A percentile compares a stretch with the other conserved stretches of the same genome.
Conservation (phyloP, 495 filamentous ascomycete genomes). For the Tetracladium setigerum region DNA sequence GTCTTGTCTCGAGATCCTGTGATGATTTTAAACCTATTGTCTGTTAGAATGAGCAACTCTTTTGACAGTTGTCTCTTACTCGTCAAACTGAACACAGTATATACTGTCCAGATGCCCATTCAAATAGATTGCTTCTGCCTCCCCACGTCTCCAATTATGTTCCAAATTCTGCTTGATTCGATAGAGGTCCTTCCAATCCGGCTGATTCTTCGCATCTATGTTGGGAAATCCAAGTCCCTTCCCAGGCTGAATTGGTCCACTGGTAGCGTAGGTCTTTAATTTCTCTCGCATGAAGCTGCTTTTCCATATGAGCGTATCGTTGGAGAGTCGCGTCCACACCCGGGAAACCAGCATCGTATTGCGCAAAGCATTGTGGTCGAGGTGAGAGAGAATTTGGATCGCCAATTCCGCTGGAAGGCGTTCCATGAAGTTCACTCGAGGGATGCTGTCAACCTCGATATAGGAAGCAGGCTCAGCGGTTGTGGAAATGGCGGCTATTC, state of each 20-base stretch:
- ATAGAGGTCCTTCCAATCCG: slow-evolving; percentile 83
- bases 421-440: slow-evolving; percentile 55
- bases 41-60: slow-evolving; percentile 19
- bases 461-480: slow-evolving; percentile 20
- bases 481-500: slow-evolving; percentile 51
- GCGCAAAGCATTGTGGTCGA: slow-evolving; percentile 61
- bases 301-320: slow-evolving; percentile 67
- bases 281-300: slow-evolving; percentile 66
- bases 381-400: slow-evolving; percentile 60
- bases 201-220: slow-evolving; percentile 33
- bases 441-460: slow-evolving; percentile 18
- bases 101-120: slow-evolving; percentile 92
- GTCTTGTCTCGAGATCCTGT: slow-evolving; percentile 94
- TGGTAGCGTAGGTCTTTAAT: slow-evolving; percentile 43
- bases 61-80: slow-evolving; percentile 47
- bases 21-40: slow-evolving; percentile 77
- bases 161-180: slow-evolving; percentile 66
- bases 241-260: slow-evolving; percentile 35
- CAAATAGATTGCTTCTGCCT: slow-evolving; percentile 75
- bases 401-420: slow-evolving; percentile 64
- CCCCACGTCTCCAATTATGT: slow-evolving; percentile 67
- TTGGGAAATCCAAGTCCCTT: slow-evolving; percentile 38
- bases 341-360: slow-evolving; percentile 54
- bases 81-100: slow-evolving; percentile 96
- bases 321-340: slow-evolving; percentile 53